Base-by-base conservation (phyloP, 768 basidiomycete genomes). In the Coprinopsis marcescibilis region DNA sequence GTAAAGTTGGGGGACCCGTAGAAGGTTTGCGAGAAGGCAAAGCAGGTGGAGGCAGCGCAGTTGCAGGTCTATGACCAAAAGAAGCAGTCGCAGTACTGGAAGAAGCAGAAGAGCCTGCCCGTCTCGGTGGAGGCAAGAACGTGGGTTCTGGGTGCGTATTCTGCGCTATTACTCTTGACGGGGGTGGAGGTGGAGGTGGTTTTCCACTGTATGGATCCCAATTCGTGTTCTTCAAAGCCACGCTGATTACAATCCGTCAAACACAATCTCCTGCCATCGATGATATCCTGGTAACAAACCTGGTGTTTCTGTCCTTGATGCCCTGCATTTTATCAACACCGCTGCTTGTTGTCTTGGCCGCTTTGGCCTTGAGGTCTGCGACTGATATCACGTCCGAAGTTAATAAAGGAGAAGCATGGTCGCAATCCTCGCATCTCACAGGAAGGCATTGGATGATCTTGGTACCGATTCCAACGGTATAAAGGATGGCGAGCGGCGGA, bases 321-420 rank as follows among this genome's bases (percentile, higher is more conserved):
- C 70, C 70, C 50, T 74, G 68, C 43, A 79, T 43, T 57, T 73
- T 80, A 48, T 69, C 66, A 13, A 78, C 70, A 14, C 75, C 64
- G 1, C 71, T 69, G 57, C 78, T 77, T 47, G 81, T 81, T n/a
- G 71, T 80, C 47, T 77, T 80, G 17, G 63, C 60, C 8, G 85
- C 85, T 54, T 77, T 80, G 32, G 75, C 75, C 59, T 83, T 83
- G 42, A 86, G 61, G 36, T 85, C 83, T 45, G 81, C 77, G 48
- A 83, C 80, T 81, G 50, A 32, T 13, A 27, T 40, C 39, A 45
- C 44, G 47, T 50, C 29, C 52, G 35, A 24, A 35, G 37, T 46
- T 6, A 45, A 48, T 36, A 46, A n/a, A n/a, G n/a, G n/a, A n/a
- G n/a, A n/a, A n/a, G n/a, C n/a, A n/a, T 46, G 25, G n/a, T 15